Evolutionary conservation across 495 filamentous ascomycete genomes (phyloP).

Genomic region (Penicillium waksmanii): DNA sequence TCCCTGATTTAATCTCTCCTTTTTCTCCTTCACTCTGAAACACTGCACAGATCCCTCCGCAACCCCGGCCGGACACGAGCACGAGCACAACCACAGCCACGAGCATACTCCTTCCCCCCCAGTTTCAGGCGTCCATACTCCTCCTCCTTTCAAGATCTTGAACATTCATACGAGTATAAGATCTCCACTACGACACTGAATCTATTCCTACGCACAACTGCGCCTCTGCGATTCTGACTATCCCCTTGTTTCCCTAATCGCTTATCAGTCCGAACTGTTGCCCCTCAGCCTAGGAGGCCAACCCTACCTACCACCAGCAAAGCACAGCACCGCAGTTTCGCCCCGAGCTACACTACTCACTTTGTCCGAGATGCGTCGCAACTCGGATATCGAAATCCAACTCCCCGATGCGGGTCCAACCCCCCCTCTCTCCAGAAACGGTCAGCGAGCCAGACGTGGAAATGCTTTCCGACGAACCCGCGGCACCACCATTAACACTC

Average conservation of each 20-base stretch:
- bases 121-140: constrained; percentile 16
- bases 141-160: constrained; percentile 6
- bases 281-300: constrained; percentile 29
- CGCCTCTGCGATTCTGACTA: constrained; percentile 13
- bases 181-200: neutral
- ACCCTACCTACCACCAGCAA: constrained; percentile 14
- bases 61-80: constrained; percentile 18
- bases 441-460: constrained; percentile 42
- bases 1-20: neutral
- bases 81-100: constrained; percentile 9
- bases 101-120: constrained; percentile 19
- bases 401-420: constrained; percentile 46
- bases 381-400: constrained; percentile 52
- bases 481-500: constrained; percentile 57
- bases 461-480: constrained; percentile 50
- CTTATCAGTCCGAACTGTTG: constrained; percentile 29
- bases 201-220: neutral
- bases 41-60: constrained; percentile 46
- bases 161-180: neutral
- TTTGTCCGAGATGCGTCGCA: constrained; percentile 43
- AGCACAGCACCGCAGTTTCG: neutral
- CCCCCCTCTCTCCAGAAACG: constrained; percentile 31
- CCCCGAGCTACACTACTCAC: constrained; percentile 20
- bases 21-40: constrained; percentile 34
- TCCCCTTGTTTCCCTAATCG: constrained; percentile 10